phyloP scores from a whole-genome alignment of 208 protist genomes.

The Trypanosoma boissoni region DNA sequence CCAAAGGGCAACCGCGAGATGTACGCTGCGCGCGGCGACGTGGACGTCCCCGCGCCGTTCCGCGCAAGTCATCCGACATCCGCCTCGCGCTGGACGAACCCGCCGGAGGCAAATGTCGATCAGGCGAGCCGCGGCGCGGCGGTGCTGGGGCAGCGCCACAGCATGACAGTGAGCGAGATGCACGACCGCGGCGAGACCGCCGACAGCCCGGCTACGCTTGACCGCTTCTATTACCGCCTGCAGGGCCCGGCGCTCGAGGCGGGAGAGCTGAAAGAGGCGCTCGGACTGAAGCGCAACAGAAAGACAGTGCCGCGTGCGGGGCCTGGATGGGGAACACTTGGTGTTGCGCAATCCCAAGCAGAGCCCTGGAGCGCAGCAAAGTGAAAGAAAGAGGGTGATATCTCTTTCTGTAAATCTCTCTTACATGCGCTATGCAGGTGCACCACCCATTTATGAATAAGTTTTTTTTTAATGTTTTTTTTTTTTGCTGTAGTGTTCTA shows the following conservation, averaged over 20 bases:
- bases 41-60: conserved; percentile 78
- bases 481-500: too few species aligned
- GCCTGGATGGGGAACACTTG: conserved; percentile 73
- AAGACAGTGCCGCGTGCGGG: conserved; percentile 42
- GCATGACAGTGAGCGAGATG: conserved; percentile 86
- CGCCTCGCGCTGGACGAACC: conserved; percentile 63
- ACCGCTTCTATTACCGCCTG: conserved; percentile 81
- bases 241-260: conserved; percentile 78
- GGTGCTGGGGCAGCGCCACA: conserved; percentile 72
- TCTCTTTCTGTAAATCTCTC: too few species aligned
- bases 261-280: conserved; percentile 83
- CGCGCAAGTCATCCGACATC: conserved; percentile 80
- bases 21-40: conserved; percentile 83
- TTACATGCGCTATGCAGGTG: too few species aligned
- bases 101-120: conserved; percentile 79
- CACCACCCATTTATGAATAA: too few species aligned
- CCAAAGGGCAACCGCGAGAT: conserved; percentile 86
- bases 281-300: conserved; percentile 86
- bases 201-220: conserved; percentile 74
- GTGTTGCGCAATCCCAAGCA: conserved; percentile 30
- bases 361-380: conserved; percentile 30
- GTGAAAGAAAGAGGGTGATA: conserved; percentile 6
- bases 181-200: conserved; percentile 79
- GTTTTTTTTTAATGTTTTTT: too few species aligned
- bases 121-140: conserved; percentile 77